Percentiles rank a stretch among this genome's conserved stretches.
Evolutionary conservation across 2,329 filamentous ascomycete genomes (phyloP).

Genomic region (Hypoxylon sp.): DNA sequence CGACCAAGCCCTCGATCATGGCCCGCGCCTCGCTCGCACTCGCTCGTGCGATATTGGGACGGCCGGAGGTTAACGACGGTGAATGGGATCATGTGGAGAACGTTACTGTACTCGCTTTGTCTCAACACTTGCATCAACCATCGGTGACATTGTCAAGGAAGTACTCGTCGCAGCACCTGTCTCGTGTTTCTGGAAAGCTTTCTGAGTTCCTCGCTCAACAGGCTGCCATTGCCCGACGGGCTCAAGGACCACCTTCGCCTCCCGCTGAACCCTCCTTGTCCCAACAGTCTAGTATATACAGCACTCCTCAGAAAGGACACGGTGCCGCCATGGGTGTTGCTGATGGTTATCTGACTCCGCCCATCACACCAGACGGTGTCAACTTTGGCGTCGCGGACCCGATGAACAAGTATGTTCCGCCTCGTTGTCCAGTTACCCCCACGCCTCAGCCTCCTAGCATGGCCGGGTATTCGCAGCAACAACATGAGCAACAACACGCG

Average conservation of each 20-base stretch:
- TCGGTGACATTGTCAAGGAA: conserved; percentile 72
- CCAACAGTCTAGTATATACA: conserved; percentile 75
- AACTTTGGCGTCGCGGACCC: conserved; percentile 64
- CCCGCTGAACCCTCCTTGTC: conserved; percentile 65
- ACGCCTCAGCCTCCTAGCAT: conserved; percentile 65
- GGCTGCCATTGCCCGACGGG: conserved; percentile 67
- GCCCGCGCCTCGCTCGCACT: conserved; percentile 89
- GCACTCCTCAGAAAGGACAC: conserved; percentile 83
- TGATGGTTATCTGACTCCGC: conserved; percentile 85
- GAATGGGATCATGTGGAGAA: conserved; percentile 84
- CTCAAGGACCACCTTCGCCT: conserved; percentile 70
- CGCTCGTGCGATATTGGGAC: conserved; percentile 86
- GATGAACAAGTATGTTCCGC: conserved; percentile 65
- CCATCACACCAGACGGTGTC: conserved; percentile 83
- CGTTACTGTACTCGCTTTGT: conserved; percentile 72
- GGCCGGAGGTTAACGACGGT: conserved; percentile 80
- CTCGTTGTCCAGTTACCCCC: conserved; percentile 74
- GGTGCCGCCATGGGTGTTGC: conserved; percentile 73
- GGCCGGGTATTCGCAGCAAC: conserved; percentile 56
- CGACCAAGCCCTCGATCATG: conserved; percentile 90
- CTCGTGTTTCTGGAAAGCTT: conserved; percentile 68
- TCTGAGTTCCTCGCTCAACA: conserved; percentile 73
- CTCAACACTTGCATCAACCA: conserved; percentile 71
- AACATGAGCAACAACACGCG: conserved; percentile 60
- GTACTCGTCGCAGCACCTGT: conserved; percentile 69